phyloP scores from a whole-genome alignment of 108 stramenopile species.

The Bacterosira constricta region DNA sequence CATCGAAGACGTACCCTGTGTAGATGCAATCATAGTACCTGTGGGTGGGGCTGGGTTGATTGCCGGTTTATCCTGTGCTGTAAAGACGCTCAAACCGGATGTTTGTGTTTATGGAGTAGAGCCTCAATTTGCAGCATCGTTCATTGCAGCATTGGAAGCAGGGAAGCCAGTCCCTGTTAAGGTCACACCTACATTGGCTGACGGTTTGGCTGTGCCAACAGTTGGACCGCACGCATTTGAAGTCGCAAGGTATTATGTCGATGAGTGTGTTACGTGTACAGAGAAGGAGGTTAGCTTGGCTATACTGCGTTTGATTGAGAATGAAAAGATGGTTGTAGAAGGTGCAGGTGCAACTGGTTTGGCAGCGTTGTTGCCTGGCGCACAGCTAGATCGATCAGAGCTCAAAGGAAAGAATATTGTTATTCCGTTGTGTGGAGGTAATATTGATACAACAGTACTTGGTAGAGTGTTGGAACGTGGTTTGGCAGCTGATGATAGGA shows the following conservation, averaged over 20 bases:
- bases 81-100: slow-evolving; percentile 93
- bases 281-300: slow-evolving; percentile 93
- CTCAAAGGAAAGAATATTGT: slow-evolving; percentile 94
- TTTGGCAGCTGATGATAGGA: slow-evolving; percentile 91
- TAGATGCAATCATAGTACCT: slow-evolving; percentile 93
- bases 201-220: slow-evolving; percentile 94
- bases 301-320: slow-evolving; percentile 92
- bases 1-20: slow-evolving; percentile 92
- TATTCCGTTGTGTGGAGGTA: slow-evolving; percentile 96
- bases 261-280: slow-evolving; percentile 77
- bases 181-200: slow-evolving; percentile 89
- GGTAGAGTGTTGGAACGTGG: slow-evolving; percentile 91
- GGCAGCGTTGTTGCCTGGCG: slow-evolving; percentile 92
- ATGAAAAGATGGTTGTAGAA: slow-evolving; percentile 96
- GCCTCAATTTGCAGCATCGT: slow-evolving; percentile 90
- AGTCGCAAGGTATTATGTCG: slow-evolving; percentile 88
- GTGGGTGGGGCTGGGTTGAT: slow-evolving; percentile 97
- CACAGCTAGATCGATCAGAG: slow-evolving; percentile 78
- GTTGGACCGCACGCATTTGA: slow-evolving; percentile 93
- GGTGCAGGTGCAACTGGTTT: slow-evolving; percentile 91
- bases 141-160: slow-evolving; percentile 87
- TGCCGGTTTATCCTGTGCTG: slow-evolving; percentile 91
- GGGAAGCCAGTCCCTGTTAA: slow-evolving; percentile 69
- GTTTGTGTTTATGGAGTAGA: slow-evolving; percentile 91
- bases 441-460: slow-evolving; percentile 95